Base-by-base conservation (phyloP, 2,329 filamentous ascomycete species). In the Penicillium vulpinum region DNA sequence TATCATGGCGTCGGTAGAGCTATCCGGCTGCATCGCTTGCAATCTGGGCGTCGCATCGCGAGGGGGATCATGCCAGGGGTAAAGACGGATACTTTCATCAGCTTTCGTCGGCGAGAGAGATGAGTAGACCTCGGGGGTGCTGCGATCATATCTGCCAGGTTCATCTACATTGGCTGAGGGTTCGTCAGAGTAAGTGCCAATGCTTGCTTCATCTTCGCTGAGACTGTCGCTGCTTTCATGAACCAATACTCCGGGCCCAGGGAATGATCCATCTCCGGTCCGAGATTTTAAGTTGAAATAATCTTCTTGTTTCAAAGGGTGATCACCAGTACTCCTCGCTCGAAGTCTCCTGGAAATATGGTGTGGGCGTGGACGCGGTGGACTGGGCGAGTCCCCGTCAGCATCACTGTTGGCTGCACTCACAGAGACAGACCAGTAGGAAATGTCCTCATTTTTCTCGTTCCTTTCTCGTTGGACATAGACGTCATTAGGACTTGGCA, bases 1-100 rank as follows among this genome's bases (percentile, higher is more conserved):
- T 70, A 78, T 75, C 67, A 85, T 85, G n/a, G 83, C 83, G 39
- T 78, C 79, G 62, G 78, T 82, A 0, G 83, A 82, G 9, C 76
- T 83, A 39, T 70, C 68, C n/a, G 82, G 82, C 58, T 85, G 82
- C 58, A 69, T 59, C 60, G 68, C 58, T 15, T 70, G 67, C 40
- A 67, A 68, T 24, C 62, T 66, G 26, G 65, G 69, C 10, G 67
- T 64, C 33, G 64, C 31, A 59, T 71, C 71, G 33, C 61, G 70
- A 33, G 59, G 73, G 16, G 68, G 66, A 64, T 85, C 82, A 43
- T 78, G 73, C 82, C 82, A 84, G 7, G 80, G 79, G 36, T 74
- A 75, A 13, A 75, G 62, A 31, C 69, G 68, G 47, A 75, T 68
- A 52, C 64, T 62, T 26, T 70, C 61, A 21, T 71, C 68, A 1